phyloP scores from a whole-genome alignment of 148 eudicot genomes.

The Silene conica region DNA sequence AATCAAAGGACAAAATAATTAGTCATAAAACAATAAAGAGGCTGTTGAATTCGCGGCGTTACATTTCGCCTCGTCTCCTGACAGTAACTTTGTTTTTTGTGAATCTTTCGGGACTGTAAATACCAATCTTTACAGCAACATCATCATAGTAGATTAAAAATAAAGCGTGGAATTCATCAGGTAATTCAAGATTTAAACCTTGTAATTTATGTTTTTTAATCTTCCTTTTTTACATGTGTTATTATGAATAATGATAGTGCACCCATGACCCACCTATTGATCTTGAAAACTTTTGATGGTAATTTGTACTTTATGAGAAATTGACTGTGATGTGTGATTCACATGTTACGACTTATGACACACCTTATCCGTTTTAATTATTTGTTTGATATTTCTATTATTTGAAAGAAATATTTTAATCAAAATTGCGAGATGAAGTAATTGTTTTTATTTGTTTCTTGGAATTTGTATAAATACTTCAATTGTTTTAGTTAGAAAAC shows the following conservation, averaged over 20 bases:
- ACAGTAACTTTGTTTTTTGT: neutral
- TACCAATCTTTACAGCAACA: conserved; percentile 11
- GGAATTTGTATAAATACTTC: neutral
- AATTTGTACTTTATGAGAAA: neutral
- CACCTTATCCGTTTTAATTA: neutral
- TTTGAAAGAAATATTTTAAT: too few relatives aligned
- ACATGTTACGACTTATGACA: neutral
- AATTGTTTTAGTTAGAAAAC: neutral
- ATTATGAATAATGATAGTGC: neutral
- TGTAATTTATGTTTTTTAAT: neutral
- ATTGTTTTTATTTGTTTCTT: neutral
- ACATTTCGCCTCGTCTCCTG: neutral
- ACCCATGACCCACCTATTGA: neutral
- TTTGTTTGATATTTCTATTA: too few relatives aligned
- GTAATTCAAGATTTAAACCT: conserved; percentile 10
- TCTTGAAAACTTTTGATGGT: neutral
- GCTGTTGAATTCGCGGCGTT: neutral
- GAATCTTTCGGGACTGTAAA: neutral
- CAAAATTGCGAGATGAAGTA: too few relatives aligned
- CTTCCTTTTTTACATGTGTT: neutral
- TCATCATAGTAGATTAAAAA: neutral
- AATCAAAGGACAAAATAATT: neutral
- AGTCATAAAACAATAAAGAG: neutral
- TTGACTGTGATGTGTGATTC: neutral
- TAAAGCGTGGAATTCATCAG: neutral